Evolutionary conservation across 1,139 yeast genomes (phyloP).

Genomic region (Saccharomyces hybrid): DNA sequence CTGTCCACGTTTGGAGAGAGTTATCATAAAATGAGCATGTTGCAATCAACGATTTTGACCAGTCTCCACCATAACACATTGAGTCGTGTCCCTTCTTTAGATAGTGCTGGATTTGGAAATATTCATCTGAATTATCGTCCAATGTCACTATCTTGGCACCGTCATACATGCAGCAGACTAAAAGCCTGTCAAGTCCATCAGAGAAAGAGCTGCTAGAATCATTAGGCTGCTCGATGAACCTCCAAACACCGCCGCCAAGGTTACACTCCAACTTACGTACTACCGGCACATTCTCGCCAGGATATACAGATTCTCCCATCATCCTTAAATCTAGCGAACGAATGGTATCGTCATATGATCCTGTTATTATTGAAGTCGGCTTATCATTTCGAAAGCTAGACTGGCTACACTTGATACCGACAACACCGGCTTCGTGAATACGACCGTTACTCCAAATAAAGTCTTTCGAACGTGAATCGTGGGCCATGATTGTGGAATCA

Average conservation of each 20-base stretch:
- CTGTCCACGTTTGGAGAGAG: conserved; percentile 64
- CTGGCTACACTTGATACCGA: conserved; percentile 45
- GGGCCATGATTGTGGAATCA: conserved; percentile 68
- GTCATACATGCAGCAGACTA: conserved; percentile 91
- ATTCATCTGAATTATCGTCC: conserved; percentile 22
- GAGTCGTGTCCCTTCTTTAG: conserved; percentile 74
- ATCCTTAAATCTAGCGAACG: conserved; percentile 64
- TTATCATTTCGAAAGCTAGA: conserved; percentile 25
- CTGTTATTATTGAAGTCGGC: conserved; percentile 67
- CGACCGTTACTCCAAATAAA: conserved; percentile 51
- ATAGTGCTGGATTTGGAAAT: conserved; percentile 36
- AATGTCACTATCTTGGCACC: conserved; percentile 65
- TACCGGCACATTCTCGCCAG: conserved; percentile 26
- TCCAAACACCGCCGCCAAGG: conserved; percentile 94
- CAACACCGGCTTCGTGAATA: conserved; percentile 83
- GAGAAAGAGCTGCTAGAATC: conserved; percentile 25
- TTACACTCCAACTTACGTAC: conserved; percentile 35
- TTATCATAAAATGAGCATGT: conserved; percentile 92
- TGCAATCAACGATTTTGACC: conserved; percentile 53
- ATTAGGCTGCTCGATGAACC: conserved; percentile 58
- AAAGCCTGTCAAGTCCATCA: conserved; percentile 36
- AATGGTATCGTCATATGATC: conserved; percentile 82
- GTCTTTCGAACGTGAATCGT: conserved; percentile 50
- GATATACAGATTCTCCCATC: conserved; percentile 28
- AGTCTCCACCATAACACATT: conserved; percentile 94